Conservation (phyloP, 495 filamentous ascomycete genomes). For the Polyplosphaeria fusca region DNA sequence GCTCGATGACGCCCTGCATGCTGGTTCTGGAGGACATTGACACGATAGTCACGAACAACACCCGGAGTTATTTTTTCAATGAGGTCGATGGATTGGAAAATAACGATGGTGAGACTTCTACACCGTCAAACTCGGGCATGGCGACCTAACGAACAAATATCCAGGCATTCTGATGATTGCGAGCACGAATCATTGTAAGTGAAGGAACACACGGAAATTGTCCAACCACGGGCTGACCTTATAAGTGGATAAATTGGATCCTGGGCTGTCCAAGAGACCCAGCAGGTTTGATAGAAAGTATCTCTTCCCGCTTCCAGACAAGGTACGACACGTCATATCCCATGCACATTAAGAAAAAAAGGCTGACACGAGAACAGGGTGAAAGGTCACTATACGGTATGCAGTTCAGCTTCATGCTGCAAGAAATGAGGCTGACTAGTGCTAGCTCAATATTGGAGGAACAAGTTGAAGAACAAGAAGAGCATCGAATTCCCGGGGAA, state of each 20-base stretch:
- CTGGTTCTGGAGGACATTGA: constrained; percentile 67
- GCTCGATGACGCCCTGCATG: constrained; percentile 45
- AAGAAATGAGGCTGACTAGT: constrained; percentile 44
- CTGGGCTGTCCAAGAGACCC: constrained; percentile 62
- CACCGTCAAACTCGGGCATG: background rate
- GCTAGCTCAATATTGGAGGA: constrained; percentile 43
- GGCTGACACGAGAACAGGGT: constrained; percentile 22
- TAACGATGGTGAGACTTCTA: constrained; percentile 58
- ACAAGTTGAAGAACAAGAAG: constrained; percentile 54
- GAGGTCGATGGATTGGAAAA: constrained; percentile 66
- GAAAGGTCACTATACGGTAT: constrained; percentile 53
- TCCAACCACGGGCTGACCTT: no score
- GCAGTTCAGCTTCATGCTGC: constrained; percentile 29
- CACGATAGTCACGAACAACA: constrained; percentile 52
- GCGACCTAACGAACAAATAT: background rate
- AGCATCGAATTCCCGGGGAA: constrained; percentile 55
- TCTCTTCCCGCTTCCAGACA: constrained; percentile 54
- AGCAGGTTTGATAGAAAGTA: constrained; percentile 66
- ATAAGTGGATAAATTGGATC: constrained; percentile 43
- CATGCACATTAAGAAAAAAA: background rate
- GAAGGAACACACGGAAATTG: no score
- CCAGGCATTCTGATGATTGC: constrained; percentile 61
- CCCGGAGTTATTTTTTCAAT: constrained; percentile 66
- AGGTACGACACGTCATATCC: constrained; percentile 3
- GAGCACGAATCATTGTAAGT: constrained; percentile 56